Base-by-base conservation (phyloP, 768 basidiomycete genomes). In the Panaeolus cyanescens region DNA sequence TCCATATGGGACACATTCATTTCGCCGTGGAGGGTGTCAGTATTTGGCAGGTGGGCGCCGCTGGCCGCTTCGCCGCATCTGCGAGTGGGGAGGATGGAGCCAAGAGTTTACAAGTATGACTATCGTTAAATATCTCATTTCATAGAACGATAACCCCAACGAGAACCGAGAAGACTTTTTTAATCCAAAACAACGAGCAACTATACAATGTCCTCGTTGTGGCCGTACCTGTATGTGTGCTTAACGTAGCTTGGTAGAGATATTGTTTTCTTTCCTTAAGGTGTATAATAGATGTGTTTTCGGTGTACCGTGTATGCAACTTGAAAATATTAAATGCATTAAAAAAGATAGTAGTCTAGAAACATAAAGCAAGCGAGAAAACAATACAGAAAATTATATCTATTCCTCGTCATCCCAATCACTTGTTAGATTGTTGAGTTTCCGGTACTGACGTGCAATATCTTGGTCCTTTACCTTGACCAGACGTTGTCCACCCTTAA, bases 21-120 rank as follows among this genome's bases (percentile, higher is more conserved):
- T 82, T 66, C 71, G 73, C 6, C 70, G 73, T 28, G 77, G 78
- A 8, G 78, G 79, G 0, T 77, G 76, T 59, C 79, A 82, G 59
- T 80, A 74, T 42, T 67, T 81, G 17, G 62, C 72, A 5, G 61
- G 68, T 4, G 60, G 67, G 6, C 60, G 67, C 2, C 70, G 74
- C 1, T 81, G 79, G 79, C 63, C 69, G 0, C 61, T 81, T 1
- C 59, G 74, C 0, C 61, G 63, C 3, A 77, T 83, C 22, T 83
- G 80, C 56, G 74, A 77, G 19, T 82, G 80, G 79, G 80, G 77
- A 34, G 81, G 80, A 4, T 82, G 80, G 80, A 75, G 72, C 56
- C 72, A 67, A 4, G 74, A 80, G 32, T 77, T 77, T 55, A 73
- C 73, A 5, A 70, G 71, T 79, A 80, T 61, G n/a, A n/a, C n/a